These are phyloP conservation scores for Incumbomyces lentus DNA, from an alignment of 2,329 filamentous ascomycete species.

Conservation along the genomic window DNA sequence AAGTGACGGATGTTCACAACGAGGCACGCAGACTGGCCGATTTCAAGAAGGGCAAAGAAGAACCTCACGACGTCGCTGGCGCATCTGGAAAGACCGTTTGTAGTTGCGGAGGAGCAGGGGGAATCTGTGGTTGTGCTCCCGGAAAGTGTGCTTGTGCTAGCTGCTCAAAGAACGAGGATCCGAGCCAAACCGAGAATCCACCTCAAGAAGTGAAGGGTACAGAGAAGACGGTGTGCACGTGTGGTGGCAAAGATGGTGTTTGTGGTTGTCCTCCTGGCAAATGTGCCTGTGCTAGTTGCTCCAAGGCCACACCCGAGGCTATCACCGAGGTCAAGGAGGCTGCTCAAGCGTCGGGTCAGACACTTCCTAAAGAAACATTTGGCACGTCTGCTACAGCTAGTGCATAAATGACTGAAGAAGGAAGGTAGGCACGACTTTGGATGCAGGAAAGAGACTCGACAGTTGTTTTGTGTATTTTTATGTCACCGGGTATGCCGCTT, in stretches of 20 bases:
- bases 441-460: not conserved
- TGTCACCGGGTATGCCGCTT: not conserved
- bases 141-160: constrained; percentile 30
- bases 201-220: constrained; percentile 28
- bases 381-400: too few species aligned
- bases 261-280: constrained; percentile 30
- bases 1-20: constrained; percentile 85
- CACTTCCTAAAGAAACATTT: constrained; percentile 13
- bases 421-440: not conserved
- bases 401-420: not conserved
- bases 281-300: constrained; percentile 31
- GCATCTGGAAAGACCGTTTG: constrained; percentile 29
- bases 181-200: constrained; percentile 13
- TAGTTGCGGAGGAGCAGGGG: constrained; percentile 28
- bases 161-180: constrained; percentile 23
- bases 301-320: constrained; percentile 17
- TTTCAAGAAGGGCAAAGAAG: constrained; percentile 52
- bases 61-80: constrained; percentile 9
- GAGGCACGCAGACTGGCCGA: constrained; percentile 84
- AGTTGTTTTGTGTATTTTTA: not conserved
- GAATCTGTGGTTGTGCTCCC: constrained; percentile 29
- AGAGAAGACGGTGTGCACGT: constrained; percentile 33
- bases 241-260: constrained; percentile 27
- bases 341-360: constrained; percentile 19
- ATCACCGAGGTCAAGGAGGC: constrained; percentile 20